Conservation (phyloP, 2,329 filamentous ascomycete species). For the Fusarium chaquense region DNA sequence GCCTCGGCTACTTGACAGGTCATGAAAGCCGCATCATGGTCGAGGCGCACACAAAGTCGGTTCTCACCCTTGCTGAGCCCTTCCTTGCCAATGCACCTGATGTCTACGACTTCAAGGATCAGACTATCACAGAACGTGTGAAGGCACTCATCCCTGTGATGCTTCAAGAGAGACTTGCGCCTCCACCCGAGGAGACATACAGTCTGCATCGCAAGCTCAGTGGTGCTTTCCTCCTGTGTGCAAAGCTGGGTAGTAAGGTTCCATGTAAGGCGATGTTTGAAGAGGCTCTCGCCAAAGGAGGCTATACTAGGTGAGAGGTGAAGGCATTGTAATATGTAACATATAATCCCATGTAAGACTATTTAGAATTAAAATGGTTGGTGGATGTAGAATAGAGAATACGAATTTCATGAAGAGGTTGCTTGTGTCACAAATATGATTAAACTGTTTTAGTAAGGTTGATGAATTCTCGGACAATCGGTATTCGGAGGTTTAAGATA, state of each 20-base stretch:
- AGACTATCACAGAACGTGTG: conserved; percentile 97
- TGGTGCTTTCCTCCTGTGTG: conserved; percentile 93
- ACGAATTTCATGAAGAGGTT: not conserved
- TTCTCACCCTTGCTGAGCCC: conserved; percentile 91
- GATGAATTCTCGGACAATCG: conserved; percentile 6
- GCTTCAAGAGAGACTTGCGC: conserved; percentile 87
- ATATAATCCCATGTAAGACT: conserved; percentile 35
- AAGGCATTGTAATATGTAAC: conserved; percentile 21
- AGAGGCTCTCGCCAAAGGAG: conserved; percentile 60
- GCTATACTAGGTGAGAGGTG: conserved; percentile 42
- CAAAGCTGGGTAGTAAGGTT: conserved; percentile 84
- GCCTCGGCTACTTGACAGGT: conserved; percentile 92
- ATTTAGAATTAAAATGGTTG: conserved; percentile 28
- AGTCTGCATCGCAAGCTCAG: conserved; percentile 94
- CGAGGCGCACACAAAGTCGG: conserved; percentile 87
- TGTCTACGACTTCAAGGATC: conserved; percentile 90
- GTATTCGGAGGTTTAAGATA: conserved; percentile 2
- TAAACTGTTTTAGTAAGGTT: not conserved
- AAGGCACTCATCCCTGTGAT: conserved; percentile 90
- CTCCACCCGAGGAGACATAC: conserved; percentile 97
- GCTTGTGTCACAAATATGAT: not conserved
- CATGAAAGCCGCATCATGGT: conserved; percentile 88
- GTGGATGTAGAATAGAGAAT: conserved; percentile 25
- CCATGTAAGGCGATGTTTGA: conserved; percentile 84
- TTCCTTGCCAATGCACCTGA: conserved; percentile 82